phyloP scores from a whole-genome alignment of 495 filamentous ascomycete species.

The Cryomyces antarcticus region DNA sequence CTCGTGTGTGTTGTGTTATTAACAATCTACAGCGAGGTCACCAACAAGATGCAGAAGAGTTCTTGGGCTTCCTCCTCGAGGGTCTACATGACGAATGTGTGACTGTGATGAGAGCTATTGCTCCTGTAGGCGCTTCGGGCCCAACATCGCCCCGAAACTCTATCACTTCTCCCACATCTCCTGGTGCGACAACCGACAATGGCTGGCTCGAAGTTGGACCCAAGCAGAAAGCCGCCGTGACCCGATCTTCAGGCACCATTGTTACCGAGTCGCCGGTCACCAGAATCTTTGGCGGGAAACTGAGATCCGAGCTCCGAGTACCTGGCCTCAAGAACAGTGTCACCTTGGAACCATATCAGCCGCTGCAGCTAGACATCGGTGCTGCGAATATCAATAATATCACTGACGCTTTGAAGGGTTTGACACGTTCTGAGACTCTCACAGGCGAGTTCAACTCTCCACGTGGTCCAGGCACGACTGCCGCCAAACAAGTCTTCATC shows the following conservation, averaged over 20 bases:
- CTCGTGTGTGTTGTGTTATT: neutral
- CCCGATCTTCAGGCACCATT: slow-evolving; percentile 65
- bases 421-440: slow-evolving; percentile 67
- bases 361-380: slow-evolving; percentile 86
- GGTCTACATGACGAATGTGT: slow-evolving; percentile 85
- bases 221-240: slow-evolving; percentile 71
- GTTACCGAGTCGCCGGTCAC: slow-evolving; percentile 63
- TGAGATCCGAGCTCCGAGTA: slow-evolving; percentile 74
- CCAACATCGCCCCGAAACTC: slow-evolving; percentile 11
- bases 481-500: slow-evolving; percentile 87
- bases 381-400: slow-evolving; percentile 72
- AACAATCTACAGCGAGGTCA: slow-evolving; percentile 49
- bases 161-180: slow-evolving; percentile 13
- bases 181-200: slow-evolving; percentile 19
- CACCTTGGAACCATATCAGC: slow-evolving; percentile 81
- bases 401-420: slow-evolving; percentile 65
- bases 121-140: neutral
- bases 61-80: slow-evolving; percentile 82
- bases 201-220: slow-evolving; percentile 91
- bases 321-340: slow-evolving; percentile 77
- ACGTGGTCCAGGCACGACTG: slow-evolving; percentile 51
- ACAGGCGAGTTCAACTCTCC: slow-evolving; percentile 75
- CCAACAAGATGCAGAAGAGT: slow-evolving; percentile 96
- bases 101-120: slow-evolving; percentile 36
- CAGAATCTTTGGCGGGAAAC: slow-evolving; percentile 82